Evolutionary conservation across 768 basidiomycete genomes (phyloP), one percentile per base, ranked within the genome.

Genomic region (Lentinula raphanica): DNA sequence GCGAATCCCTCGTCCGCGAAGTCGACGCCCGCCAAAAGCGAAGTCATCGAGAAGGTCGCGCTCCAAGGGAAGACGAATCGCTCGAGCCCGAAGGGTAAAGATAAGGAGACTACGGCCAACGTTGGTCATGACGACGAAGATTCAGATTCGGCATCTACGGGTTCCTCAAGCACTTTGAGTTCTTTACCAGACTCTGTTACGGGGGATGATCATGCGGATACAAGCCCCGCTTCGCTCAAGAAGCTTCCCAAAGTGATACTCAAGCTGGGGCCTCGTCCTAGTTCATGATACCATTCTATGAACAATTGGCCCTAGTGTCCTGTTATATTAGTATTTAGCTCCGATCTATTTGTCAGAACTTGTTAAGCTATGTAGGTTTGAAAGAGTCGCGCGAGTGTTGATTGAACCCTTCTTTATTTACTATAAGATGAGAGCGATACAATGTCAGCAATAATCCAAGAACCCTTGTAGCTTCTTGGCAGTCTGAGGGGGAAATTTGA

Each of bases 401-500:
- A n/a, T n/a, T n/a, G n/a, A n/a, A n/a, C n/a, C n/a, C 32, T 35
- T 35, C 32, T 35, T 7, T 5, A 7, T n/a, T 8, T 35, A 35
- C 32, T 35, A 13, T 35, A 35, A 15, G 27, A 48, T 25, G 19
- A n/a, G n/a, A n/a, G n/a, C n/a, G 19, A 48, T 13, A 5, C n/a
- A n/a, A n/a, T n/a, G 27, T 48, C 46, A 48, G 17, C 46, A 27
- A 48, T 85, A 86, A 65, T 91, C 88, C 51, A 89, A 74, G 68
- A 88, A 90, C 0, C 73, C 78, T 70, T 91, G 89, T 57, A 93
- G 66, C 71, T 85, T 87, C 60, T 70, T 75, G 9, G 87, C 88
- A 12, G 74, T 83, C 59, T 76, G 72, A n/a, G 86, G 83, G 3
- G 91, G 84, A 64, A 92, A 90, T 68, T 81, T 89, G 78, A 90